Percentiles rank a stretch among this genome's conserved stretches.
Evolutionary conservation across 352 stramenopile genomes (phyloP).

Genomic region (Globisporangium nagaii): DNA sequence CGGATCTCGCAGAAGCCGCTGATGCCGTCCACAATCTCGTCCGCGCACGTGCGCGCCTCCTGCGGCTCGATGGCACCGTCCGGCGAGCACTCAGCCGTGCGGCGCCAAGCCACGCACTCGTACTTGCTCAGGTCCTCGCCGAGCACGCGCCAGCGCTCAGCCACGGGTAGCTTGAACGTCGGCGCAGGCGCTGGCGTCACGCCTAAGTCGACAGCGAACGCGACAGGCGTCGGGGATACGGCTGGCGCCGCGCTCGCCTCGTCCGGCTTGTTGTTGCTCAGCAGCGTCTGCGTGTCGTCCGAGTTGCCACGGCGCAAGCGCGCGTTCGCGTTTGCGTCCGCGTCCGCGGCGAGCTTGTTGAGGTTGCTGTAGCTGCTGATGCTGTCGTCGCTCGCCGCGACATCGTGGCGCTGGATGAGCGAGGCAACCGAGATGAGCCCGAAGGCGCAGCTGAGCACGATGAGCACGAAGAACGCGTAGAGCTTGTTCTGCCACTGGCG

Average conservation of each 20-base stretch:
- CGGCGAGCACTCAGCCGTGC: conserved; percentile 34
- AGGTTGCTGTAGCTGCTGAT: not conserved
- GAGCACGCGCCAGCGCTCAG: conserved; percentile 3
- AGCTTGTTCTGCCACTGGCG: conserved; percentile 10
- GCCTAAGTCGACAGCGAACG: not conserved
- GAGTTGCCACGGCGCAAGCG: conserved; percentile 12
- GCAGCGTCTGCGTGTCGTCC: conserved; percentile 4
- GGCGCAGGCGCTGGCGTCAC: not conserved
- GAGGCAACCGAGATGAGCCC: conserved; percentile 49
- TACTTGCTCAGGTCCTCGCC: conserved; percentile 27
- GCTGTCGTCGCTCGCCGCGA: conserved; percentile 1
- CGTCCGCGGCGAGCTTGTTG: conserved; percentile 1
- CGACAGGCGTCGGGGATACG: not conserved
- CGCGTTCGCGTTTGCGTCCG: not conserved
- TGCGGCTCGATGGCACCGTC: conserved; percentile 21
- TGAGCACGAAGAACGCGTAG: conserved; percentile 28
- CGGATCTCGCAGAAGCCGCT: conserved; percentile 46
- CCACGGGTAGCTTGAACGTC: conserved; percentile 4
- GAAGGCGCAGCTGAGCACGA: conserved; percentile 47
- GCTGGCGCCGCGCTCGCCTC: not conserved
- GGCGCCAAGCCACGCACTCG: conserved; percentile 52
- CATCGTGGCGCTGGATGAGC: conserved; percentile 45
- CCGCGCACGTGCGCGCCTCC: conserved; percentile 34
- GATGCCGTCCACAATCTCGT: conserved; percentile 28
- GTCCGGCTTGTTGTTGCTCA: conserved; percentile 1